phyloP scores from a whole-genome alignment of 192 early-diverging fungal genomes.

The Entomortierella chlamydospora region DNA sequence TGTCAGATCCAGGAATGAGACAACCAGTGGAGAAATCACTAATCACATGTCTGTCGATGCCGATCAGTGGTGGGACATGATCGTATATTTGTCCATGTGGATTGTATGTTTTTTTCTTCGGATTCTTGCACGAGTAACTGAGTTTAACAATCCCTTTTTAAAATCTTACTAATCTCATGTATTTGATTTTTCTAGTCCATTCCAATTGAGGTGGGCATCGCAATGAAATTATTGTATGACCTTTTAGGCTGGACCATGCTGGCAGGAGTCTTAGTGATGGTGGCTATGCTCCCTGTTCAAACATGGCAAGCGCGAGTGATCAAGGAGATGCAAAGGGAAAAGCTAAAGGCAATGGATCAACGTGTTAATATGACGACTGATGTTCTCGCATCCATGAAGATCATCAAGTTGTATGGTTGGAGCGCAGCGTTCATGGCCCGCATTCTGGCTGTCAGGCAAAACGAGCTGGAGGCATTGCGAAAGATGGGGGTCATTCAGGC shows the following conservation, averaged over 20 bases:
- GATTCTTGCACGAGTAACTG: too few relatives aligned
- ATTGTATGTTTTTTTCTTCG: background rate
- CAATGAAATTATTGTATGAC: slow-evolving; percentile 39
- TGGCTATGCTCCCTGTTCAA: slow-evolving; percentile 35
- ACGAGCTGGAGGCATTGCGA: slow-evolving; percentile 32
- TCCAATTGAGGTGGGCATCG: slow-evolving; percentile 35
- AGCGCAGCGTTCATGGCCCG: slow-evolving; percentile 24
- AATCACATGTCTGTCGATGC: slow-evolving; percentile 54
- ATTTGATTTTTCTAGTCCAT: slow-evolving; percentile 3
- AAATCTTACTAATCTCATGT: background rate
- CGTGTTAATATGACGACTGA: slow-evolving; percentile 54
- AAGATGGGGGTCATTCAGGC: slow-evolving; percentile 29
- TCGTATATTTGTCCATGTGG: slow-evolving; percentile 25
- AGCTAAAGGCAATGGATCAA: slow-evolving; percentile 49
- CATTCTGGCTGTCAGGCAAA: slow-evolving; percentile 24
- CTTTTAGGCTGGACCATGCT: slow-evolving; percentile 45
- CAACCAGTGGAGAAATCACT: slow-evolving; percentile 41
- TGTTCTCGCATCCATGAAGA: slow-evolving; percentile 46
- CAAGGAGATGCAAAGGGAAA: slow-evolving; percentile 32
- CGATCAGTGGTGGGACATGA: slow-evolving; percentile 24
- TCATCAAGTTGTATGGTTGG: slow-evolving; percentile 59
- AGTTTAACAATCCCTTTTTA: too few relatives aligned
- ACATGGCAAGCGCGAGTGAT: slow-evolving; percentile 36
- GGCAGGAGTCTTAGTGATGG: slow-evolving; percentile 25
- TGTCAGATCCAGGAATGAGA: slow-evolving; percentile 22